Evolutionary conservation across 306 rosid genomes (phyloP).

Genomic region (Dryas octopetala): DNA sequence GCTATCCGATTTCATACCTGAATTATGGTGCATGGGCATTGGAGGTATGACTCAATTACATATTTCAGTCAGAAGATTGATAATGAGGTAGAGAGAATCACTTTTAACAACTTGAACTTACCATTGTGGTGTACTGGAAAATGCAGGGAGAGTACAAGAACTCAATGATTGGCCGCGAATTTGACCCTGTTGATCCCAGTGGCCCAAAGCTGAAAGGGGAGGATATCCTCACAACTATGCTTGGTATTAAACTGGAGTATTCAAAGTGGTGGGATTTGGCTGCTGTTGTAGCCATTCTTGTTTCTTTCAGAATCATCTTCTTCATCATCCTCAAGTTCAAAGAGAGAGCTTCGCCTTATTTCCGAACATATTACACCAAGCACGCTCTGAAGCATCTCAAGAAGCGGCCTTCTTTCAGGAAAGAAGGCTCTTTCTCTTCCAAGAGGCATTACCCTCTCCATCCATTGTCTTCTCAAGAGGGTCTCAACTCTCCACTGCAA

Average conservation of each 20-base stretch:
- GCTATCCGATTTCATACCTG: conserved; percentile 81
- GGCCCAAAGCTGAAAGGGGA: conserved; percentile 76
- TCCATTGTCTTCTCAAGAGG: conserved; percentile 75
- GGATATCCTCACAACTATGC: conserved; percentile 46
- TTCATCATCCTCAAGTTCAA: conserved; percentile 62
- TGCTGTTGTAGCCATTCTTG: conserved; percentile 49
- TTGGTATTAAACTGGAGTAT: conserved; percentile 56
- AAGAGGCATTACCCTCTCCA: conserved; percentile 65
- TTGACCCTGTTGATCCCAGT: conserved; percentile 48
- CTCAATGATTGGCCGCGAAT: conserved; percentile 74
- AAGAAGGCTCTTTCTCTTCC: conserved; percentile 59
- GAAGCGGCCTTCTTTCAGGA: conserved; percentile 72
- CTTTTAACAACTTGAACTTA: not conserved
- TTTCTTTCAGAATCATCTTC: conserved; percentile 59
- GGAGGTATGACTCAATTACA: conserved; percentile 45
- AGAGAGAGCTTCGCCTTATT: conserved; percentile 60
- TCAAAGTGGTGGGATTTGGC: conserved; percentile 95
- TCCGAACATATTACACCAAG: conserved; percentile 48
- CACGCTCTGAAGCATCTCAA: conserved; percentile 49
- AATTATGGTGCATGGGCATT: conserved; percentile 85
- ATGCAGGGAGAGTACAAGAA: conserved; percentile 91
- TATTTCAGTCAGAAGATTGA: not conserved
- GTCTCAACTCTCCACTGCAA: conserved; percentile 70
- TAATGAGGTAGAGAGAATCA: not conserved
- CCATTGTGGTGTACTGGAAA: conserved; percentile 5